Base-by-base conservation (phyloP, 2,329 filamentous ascomycete species). In the Neonectria magnoliae region DNA sequence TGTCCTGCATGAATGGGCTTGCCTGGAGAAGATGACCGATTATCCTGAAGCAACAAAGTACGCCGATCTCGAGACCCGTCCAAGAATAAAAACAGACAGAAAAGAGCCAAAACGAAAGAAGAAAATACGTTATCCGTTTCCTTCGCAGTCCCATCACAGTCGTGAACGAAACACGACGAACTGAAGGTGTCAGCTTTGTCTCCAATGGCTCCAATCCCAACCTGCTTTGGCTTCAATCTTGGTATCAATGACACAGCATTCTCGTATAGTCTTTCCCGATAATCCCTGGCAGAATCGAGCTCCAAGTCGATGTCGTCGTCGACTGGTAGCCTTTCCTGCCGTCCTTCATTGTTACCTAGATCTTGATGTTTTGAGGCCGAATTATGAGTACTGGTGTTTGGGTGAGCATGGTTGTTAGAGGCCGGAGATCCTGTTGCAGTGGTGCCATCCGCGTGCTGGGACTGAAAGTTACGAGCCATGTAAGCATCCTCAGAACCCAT, bases 401-500 rank as follows among this genome's bases (percentile, higher is more conserved):
- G 22, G 5, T 22, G 22, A 22, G 42, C 2, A 54, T 20, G 33
- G n/a, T 16, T n/a, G 22, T 54, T 13, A 31, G 8, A 18, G 42
- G 33, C 9, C 20, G 1, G 33, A 42, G 6, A 22, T 10, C 16
- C 20, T 22, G 2, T 16, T 4, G 33, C 33, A 36, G 13, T 36
- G 14, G 13, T 14, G 13, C n/a, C 31, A 55, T 41, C 29, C 16
- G 11, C 7, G 18, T 11, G 31, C 22, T 36, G 50, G 25, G 2
- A 4, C 20, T n/a, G 18, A 33, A 22, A 22, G 11, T 33, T 20
- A 4, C 29, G 11, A 13, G 13, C 14, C 7, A 22, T 55, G 36
- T 55, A 55, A 18, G 52, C 33, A n/a, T 16, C 22, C 20, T 55
- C 52, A 18, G 52, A 55, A 8, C 52, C 52, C 20, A 27, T 25